A percentile compares a stretch with the other conserved stretches of the same genome.
Evolutionary conservation across 106 monocot species (phyloP).

Genomic region (Dendrobium officinale): DNA sequence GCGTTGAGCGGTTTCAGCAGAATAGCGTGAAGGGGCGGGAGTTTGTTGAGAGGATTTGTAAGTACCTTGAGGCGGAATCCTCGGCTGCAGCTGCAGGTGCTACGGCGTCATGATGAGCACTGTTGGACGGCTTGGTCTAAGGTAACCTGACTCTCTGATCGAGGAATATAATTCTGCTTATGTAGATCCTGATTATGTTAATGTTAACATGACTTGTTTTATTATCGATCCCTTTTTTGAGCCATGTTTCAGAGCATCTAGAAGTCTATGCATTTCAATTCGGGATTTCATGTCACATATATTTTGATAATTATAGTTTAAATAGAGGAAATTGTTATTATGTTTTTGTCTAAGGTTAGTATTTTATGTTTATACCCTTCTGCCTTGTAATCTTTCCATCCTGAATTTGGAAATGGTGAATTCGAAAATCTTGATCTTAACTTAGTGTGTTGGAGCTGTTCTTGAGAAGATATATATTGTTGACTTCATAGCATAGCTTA

Average conservation of each 20-base stretch:
- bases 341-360: not conserved
- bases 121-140: not conserved
- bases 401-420: not conserved
- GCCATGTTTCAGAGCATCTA: not conserved
- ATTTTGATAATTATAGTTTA: not conserved
- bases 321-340: not conserved
- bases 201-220: not conserved
- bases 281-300: not conserved
- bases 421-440: not conserved
- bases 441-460: too few species aligned
- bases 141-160: not conserved
- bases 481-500: too few species aligned
- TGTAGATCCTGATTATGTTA: not conserved
- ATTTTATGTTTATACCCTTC: not conserved
- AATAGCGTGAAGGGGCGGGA: conserved; percentile 88
- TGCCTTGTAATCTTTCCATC: not conserved
- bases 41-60: conserved; percentile 85
- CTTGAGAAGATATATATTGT: too few species aligned
- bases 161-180: not conserved
- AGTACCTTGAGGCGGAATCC: conserved; percentile 62
- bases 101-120: conserved; percentile 7
- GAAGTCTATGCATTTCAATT: not conserved
- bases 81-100: conserved; percentile 15
- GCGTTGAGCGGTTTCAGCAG: conserved; percentile 85
- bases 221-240: not conserved